Conservation (phyloP, 768 basidiomycete genomes). For the Gloeophyllum trabeum region DNA sequence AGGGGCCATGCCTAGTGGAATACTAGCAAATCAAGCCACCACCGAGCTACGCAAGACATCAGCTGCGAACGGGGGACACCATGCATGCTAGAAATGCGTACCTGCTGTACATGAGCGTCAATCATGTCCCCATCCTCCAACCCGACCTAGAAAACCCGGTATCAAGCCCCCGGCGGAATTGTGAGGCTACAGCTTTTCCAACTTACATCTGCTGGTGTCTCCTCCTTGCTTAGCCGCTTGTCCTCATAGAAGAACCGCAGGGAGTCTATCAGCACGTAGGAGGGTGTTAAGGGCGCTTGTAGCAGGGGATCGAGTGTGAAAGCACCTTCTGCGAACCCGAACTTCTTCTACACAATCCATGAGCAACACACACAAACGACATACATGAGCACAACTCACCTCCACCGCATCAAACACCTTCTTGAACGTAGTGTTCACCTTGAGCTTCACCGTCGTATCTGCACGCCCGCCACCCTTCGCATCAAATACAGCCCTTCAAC, state of each 20-base stretch:
- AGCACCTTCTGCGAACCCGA: slow-evolving; percentile 44
- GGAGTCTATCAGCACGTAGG: slow-evolving; percentile 29
- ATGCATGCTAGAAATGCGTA: slow-evolving; percentile 13
- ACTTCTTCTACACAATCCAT: slow-evolving; percentile 34
- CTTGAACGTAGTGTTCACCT: slow-evolving; percentile 45
- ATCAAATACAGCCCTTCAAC: slow-evolving; percentile 3
- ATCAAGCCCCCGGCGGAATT: background rate
- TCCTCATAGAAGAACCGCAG: slow-evolving; percentile 55
- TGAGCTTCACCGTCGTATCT: slow-evolving; percentile 64
- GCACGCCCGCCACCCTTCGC: slow-evolving; percentile 2
- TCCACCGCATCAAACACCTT: slow-evolving; percentile 62
- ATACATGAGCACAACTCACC: slow-evolving; percentile 26
- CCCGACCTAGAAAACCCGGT: slow-evolving; percentile 21
- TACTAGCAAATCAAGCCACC: slow-evolving; percentile 3
- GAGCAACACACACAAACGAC: background rate
- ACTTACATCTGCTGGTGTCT: slow-evolving; percentile 42
- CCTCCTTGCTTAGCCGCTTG: slow-evolving; percentile 29
- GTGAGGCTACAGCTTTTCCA: slow-evolving; percentile 1
- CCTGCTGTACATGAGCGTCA: slow-evolving; percentile 50
- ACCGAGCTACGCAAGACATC: background rate
- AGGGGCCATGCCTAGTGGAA: too few species aligned
- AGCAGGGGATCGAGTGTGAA: slow-evolving; percentile 4
- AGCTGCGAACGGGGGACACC: background rate
- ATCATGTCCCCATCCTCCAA: slow-evolving; percentile 59
- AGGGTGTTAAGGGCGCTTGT: background rate